Evolutionary conservation across 2,329 filamentous ascomycete genomes (phyloP), one percentile per base, ranked within the genome.

Genomic region (Ilyonectria destructans): DNA sequence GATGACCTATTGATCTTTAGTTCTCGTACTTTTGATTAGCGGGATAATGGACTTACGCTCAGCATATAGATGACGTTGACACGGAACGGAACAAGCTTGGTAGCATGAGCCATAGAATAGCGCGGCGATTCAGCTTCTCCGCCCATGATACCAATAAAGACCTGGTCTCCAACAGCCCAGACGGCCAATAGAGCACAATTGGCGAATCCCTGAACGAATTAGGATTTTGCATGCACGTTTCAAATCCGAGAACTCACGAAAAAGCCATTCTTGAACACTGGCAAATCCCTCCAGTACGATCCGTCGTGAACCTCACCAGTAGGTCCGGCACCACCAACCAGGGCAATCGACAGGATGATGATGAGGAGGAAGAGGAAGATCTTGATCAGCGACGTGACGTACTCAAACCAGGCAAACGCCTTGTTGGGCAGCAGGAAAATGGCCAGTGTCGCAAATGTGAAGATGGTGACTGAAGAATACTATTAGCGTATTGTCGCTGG

Each of bases 101-200:
- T 66, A 1, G 72, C 72, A n/a, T 74, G 72, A 1, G 62, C 68
- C 57, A 74, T 63, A 2, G 71, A 69, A 21, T 62, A 64, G 13
- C 72, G 62, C 0, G 72, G 72, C 15, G 61, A 66, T 46, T 72
- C 46, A 0, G 71, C 71, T 40, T 74, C 72, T 1, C 72, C 72
- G 6, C 66, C 71, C 69, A 74, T 74, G 35, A 74, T 68, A n/a
- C 72, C 72, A 40, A 74, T 73, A 4, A 74, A 74, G 7, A 74
- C 71, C 43, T 74, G 72, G 3, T 74, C 72, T 0, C 72, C 72
- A 1, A 74, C 71, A 0, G 72, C 72, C 71, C 72, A 74, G 10
- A 62, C 69, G 2, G 72, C 71, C 2, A 74, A 35, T 6, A 74
- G 55, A 2, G 70, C 66, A n/a, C 58, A 68, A 23, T 62, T 74